A percentile compares a stretch with the other conserved stretches of the same genome.
Conservation (phyloP, 257 asterid genomes). For the Plantago major region DNA sequence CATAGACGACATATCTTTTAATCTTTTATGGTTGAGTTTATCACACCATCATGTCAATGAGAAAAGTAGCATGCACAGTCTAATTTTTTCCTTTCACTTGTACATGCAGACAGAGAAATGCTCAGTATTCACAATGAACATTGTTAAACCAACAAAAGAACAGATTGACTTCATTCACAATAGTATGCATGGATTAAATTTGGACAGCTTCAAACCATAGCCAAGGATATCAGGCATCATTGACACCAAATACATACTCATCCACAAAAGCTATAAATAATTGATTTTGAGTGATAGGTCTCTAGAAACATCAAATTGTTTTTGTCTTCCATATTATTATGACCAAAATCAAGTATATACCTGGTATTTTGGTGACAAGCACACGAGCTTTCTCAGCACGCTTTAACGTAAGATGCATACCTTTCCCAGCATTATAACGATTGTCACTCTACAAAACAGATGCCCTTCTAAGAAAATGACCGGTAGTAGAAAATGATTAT, state of each 20-base stretch:
- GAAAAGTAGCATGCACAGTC: neutral
- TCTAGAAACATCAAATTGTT: neutral
- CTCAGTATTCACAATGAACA: neutral
- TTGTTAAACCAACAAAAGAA: neutral
- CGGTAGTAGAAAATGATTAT: constrained; percentile 1
- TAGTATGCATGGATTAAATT: neutral
- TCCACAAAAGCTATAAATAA: neutral
- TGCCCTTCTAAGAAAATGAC: constrained; percentile 4
- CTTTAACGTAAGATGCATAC: constrained; percentile 78
- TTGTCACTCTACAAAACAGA: constrained; percentile 63
- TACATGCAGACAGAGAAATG: neutral
- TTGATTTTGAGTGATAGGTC: neutral
- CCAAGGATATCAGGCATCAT: neutral
- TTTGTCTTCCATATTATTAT: neutral
- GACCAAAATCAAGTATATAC: constrained; percentile 27
- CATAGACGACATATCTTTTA: neutral
- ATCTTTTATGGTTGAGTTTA: no score
- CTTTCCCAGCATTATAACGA: constrained; percentile 88
- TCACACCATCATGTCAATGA: neutral
- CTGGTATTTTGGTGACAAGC: constrained; percentile 86
- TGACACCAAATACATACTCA: neutral
- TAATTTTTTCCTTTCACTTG: neutral
- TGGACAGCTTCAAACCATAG: neutral
- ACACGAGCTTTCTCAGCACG: constrained; percentile 96
- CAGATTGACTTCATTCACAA: neutral